A percentile compares a stretch with the other conserved stretches of the same genome.
Conservation (phyloP, 2,329 filamentous ascomycete species). For the Colletotrichum somersetense region DNA sequence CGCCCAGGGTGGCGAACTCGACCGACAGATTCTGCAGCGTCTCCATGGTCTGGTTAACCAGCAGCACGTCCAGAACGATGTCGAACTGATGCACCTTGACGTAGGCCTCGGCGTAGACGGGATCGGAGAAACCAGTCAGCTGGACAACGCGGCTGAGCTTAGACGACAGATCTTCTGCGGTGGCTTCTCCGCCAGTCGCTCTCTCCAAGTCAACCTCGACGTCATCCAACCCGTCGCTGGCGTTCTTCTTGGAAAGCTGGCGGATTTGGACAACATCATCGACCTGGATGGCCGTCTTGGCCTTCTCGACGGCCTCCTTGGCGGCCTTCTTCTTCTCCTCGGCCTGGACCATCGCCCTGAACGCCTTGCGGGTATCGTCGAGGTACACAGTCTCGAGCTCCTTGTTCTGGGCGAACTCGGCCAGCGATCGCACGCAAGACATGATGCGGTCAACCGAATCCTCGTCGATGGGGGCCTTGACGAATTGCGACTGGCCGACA, state of each 20-base stretch:
- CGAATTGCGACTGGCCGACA: slow-evolving; percentile 98
- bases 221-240: slow-evolving; percentile 83
- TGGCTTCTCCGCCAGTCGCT: slow-evolving; percentile 90
- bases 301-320: slow-evolving; percentile 91
- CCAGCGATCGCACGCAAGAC: slow-evolving; percentile 93
- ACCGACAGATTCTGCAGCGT: slow-evolving; percentile 97
- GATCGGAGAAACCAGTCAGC: slow-evolving; percentile 96
- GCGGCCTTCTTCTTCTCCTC: slow-evolving; percentile 98
- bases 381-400: slow-evolving; percentile 93
- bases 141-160: slow-evolving; percentile 98
- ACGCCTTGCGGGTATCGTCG: slow-evolving; percentile 94
- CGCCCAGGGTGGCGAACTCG: slow-evolving; percentile 97
- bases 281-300: slow-evolving; percentile 93
- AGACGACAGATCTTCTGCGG: slow-evolving; percentile 86
- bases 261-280: slow-evolving; percentile 95
- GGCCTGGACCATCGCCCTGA: slow-evolving; percentile 95
- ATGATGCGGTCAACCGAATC: slow-evolving; percentile 99
- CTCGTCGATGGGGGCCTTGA: slow-evolving; percentile 96
- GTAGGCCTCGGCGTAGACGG: slow-evolving; percentile 98
- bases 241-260: slow-evolving; percentile 92
- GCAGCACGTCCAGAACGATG: slow-evolving; percentile 93
- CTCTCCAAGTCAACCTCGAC: slow-evolving; percentile 92
- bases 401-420: slow-evolving; percentile 90
- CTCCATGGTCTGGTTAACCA: slow-evolving; percentile 97
- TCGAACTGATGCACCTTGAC: slow-evolving; percentile 99